These are phyloP conservation scores for Karstenula rhodostoma DNA, from an alignment of 2,329 filamentous ascomycete species.

Conservation along the genomic window DNA sequence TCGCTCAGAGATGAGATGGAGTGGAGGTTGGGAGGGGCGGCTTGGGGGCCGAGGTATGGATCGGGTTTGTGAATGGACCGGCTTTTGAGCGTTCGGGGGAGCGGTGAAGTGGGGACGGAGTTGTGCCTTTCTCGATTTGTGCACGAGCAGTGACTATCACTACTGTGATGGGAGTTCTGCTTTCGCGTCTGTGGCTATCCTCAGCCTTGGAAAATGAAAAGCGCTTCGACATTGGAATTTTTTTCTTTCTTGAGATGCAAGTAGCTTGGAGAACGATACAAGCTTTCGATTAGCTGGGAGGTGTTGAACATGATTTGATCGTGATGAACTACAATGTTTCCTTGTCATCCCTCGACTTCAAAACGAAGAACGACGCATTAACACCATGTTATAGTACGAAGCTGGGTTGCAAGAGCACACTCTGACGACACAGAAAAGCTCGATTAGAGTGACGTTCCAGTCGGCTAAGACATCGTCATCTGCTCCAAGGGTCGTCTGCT, in stretches of 20 bases:
- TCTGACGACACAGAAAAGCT: not conserved
- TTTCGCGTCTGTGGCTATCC: not conserved
- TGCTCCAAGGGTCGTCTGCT: too few relatives aligned
- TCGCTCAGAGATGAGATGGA: not conserved
- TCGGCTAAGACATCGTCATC: not conserved
- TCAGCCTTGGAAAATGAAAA: too few relatives aligned
- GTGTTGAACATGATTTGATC: not conserved
- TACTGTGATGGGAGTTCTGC: not conserved
- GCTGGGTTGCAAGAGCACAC: not conserved
- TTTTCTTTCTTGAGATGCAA: not conserved
- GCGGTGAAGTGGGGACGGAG: not conserved
- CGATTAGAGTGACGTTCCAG: not conserved
- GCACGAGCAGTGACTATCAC: not conserved
- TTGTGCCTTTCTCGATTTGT: not conserved
- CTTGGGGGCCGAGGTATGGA: not conserved
- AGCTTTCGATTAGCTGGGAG: not conserved
- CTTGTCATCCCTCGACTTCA: not conserved
- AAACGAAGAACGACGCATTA: not conserved
- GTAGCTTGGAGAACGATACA: not conserved
- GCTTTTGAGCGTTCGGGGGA: not conserved
- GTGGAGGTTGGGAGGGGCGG: not conserved
- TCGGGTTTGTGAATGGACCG: not conserved
- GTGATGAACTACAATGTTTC: not conserved
- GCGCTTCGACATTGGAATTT: too few relatives aligned
- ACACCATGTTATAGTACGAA: not conserved